Base-by-base conservation (phyloP, 495 filamentous ascomycete genomes). In the Hypoxylon fragiforme region DNA sequence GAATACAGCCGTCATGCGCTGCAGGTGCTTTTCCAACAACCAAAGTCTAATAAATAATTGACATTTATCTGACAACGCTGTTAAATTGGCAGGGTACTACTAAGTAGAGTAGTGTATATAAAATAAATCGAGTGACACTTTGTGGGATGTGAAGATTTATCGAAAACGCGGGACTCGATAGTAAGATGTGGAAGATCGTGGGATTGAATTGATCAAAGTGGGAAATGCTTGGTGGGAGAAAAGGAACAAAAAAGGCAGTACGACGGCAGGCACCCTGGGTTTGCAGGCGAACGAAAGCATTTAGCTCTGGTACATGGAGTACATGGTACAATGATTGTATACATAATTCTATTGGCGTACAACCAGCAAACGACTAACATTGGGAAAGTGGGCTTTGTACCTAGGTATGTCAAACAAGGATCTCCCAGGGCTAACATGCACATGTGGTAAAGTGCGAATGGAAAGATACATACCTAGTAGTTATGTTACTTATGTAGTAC, bases 171-270 rank as follows among this genome's bases (percentile, higher is more conserved):
- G n/a, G 24, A 36, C 5, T 26, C 15, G 15, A 24, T 15, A 35
- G 41, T 50, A 22, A 47, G 35, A 46, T 55, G 50, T 46, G 51
- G 44, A 35, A 50, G 42, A 50, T 55, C 57, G 50, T 60, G 50
- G 50, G 46, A 61, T 54, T 60, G 45, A 35, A 51, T 52, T 52
- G 30, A 34, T 59, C 50, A 47, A 52, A 46, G 54, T 36, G 42
- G 52, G 50, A 60, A 60, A 38, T 50, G 45, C 57, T 55, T 57
- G 43, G 58, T 62, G 58, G 58, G 52, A 62, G 58, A 53, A 57
- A 62, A 49, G 35, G 38, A 38, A 56, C 22, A 44, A 56, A 61
- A 62, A 52, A 22, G 47, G 47, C 19, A 44, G 51, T 51, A 51
- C 46, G 20, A 55, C 51, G 31, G 46, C 41, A 12, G 11, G 30